Evolutionary conservation across 1,284 basidiomycete genomes (phyloP).

Genomic region (Heterobasidion parviporum): DNA sequence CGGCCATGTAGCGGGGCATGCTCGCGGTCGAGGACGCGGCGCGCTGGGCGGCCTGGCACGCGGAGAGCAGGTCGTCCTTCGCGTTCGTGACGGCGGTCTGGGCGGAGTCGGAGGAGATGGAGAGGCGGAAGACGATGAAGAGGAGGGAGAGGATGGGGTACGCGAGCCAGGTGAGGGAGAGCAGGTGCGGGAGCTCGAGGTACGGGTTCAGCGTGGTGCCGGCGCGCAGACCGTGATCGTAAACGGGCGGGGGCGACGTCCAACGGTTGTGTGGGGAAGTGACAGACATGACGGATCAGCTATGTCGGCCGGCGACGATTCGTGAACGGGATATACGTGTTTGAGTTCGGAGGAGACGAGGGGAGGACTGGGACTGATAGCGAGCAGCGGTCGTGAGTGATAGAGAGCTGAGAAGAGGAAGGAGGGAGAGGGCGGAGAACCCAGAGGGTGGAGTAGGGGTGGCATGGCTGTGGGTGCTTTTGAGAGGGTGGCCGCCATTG

Average conservation of each 20-base stretch:
- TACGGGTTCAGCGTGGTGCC: slow-evolving; percentile 66
- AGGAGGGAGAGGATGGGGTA: slow-evolving; percentile 81
- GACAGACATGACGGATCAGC: slow-evolving; percentile 24
- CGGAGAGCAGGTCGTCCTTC: slow-evolving; percentile 65
- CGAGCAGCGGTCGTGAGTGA: too few relatives aligned
- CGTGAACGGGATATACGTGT: neutral
- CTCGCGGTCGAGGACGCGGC: slow-evolving; percentile 79
- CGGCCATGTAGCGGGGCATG: slow-evolving; percentile 81
- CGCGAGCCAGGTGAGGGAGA: slow-evolving; percentile 80
- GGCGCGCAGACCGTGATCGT: slow-evolving; percentile 38
- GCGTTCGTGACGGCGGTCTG: slow-evolving; percentile 61
- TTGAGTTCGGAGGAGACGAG: neutral
- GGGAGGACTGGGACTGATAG: neutral
- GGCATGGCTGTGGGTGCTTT: neutral
- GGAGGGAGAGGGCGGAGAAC: neutral
- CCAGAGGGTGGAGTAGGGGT: neutral
- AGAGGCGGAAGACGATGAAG: slow-evolving; percentile 78
- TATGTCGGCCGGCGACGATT: slow-evolving; percentile 42
- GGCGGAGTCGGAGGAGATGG: slow-evolving; percentile 63
- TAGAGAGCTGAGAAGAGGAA: neutral
- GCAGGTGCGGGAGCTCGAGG: slow-evolving; percentile 72
- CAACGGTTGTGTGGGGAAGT: slow-evolving; percentile 23
- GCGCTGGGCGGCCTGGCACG: slow-evolving; percentile 76
- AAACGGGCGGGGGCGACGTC: slow-evolving; percentile 43
- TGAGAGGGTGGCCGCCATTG: neutral